Evolutionary conservation across 345 rosid genomes (phyloP).

Genomic region (Heritiera littoralis): DNA sequence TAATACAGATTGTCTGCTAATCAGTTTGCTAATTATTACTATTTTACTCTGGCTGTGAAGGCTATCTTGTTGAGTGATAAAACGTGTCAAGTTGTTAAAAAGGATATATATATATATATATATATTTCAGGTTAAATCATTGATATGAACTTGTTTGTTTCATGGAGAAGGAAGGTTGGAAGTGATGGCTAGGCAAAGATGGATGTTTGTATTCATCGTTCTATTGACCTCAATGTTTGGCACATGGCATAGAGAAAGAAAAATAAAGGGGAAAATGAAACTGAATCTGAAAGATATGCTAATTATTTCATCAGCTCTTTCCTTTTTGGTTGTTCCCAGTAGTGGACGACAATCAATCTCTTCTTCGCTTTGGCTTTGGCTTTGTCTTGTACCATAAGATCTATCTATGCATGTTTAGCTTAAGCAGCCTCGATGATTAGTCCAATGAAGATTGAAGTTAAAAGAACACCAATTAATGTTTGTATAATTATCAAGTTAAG

Average conservation of each 20-base stretch:
- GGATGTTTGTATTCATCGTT: background rate
- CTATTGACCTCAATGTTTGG: constrained; percentile 23
- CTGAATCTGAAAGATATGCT: background rate
- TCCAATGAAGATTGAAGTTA: background rate
- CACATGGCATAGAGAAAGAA: background rate
- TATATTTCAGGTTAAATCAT: background rate
- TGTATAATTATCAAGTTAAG: too few relatives aligned
- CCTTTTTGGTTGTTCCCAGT: background rate
- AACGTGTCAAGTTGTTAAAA: background rate
- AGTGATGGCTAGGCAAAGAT: constrained; percentile 20
- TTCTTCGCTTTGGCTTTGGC: background rate
- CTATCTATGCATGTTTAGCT: background rate
- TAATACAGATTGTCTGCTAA: background rate
- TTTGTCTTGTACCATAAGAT: background rate
- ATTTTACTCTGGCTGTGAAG: background rate
- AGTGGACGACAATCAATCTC: constrained; percentile 11
- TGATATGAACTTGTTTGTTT: constrained; percentile 20
- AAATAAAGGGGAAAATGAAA: background rate
- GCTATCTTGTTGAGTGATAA: background rate
- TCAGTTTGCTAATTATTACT: background rate
- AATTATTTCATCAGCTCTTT: background rate
- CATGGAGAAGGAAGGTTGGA: background rate
- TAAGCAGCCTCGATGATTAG: background rate
- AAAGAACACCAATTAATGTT: too few relatives aligned
- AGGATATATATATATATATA: background rate